phyloP scores from a whole-genome alignment of 805 yeast genomes.

The Saccharomycopsis sp. region DNA sequence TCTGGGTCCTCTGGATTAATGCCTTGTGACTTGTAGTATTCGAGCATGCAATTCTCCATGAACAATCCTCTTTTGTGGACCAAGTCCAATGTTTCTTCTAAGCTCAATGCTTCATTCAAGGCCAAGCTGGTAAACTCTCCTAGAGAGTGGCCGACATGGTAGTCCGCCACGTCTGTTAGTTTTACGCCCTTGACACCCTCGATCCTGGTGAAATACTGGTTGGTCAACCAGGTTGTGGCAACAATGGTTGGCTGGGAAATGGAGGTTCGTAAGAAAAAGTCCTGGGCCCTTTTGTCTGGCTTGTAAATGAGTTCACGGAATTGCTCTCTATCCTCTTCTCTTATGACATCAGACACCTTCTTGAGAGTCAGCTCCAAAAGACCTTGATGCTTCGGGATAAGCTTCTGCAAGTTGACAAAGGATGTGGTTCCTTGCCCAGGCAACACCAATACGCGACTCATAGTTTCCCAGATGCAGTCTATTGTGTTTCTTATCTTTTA shows the following conservation, averaged over 20 bases:
- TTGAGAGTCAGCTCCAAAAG: background rate
- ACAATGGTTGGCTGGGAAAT: conserved; percentile 19
- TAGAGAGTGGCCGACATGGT: conserved; percentile 18
- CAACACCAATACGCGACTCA: conserved; percentile 14
- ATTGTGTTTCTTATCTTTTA: too few relatives aligned
- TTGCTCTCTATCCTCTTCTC: background rate
- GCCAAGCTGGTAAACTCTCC: conserved; percentile 19
- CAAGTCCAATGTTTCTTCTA: conserved; percentile 6
- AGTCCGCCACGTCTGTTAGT: conserved; percentile 4
- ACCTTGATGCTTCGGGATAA: background rate
- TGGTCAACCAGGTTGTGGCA: conserved; percentile 9
- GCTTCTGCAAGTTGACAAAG: conserved; percentile 7
- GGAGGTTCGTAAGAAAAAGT: conserved; percentile 14
- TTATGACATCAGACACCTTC: background rate
- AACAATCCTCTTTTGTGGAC: conserved; percentile 14
- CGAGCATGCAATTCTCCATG: conserved; percentile 13
- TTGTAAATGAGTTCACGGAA: background rate
- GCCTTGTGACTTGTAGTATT: background rate
- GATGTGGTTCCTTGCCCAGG: conserved; percentile 21
- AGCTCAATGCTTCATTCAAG: conserved; percentile 7
- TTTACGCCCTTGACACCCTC: conserved; percentile 5
- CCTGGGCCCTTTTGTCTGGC: background rate
- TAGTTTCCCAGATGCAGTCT: too few relatives aligned
- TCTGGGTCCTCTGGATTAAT: background rate
- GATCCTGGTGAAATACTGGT: conserved; percentile 1